Evolutionary conservation across 208 protist genomes (phyloP).

Genomic region (Trypanosoma caninum): DNA sequence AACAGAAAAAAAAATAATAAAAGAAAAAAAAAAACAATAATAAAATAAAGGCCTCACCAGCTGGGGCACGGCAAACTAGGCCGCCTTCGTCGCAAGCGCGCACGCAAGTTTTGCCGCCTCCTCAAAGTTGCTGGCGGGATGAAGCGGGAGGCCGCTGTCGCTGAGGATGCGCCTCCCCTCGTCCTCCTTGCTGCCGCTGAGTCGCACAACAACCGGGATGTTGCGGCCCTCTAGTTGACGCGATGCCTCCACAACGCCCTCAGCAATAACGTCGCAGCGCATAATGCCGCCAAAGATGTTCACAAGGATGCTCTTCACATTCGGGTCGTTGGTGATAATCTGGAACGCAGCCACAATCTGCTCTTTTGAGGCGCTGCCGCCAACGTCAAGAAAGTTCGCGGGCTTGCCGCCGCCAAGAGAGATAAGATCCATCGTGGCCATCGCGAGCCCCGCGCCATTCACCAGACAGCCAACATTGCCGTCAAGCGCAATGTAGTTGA

Average conservation of each 20-base stretch:
- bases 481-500: slow-evolving; percentile 99
- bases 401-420: slow-evolving; percentile 97
- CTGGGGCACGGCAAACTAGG: neutral
- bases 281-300: slow-evolving; percentile 99
- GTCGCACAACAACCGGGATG: slow-evolving; percentile 94
- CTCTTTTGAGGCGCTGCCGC: slow-evolving; percentile 90
- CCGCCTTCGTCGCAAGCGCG: slow-evolving; percentile 34
- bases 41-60: neutral
- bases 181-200: slow-evolving; percentile 95
- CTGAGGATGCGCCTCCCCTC: slow-evolving; percentile 93
- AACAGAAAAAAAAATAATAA: neutral
- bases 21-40: neutral
- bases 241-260: slow-evolving; percentile 94
- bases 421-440: slow-evolving; percentile 99
- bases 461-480: slow-evolving; percentile 98
- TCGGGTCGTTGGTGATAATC: slow-evolving; percentile 95
- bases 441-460: slow-evolving; percentile 98
- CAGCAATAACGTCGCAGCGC: slow-evolving; percentile 98
- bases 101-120: slow-evolving; percentile 75
- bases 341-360: slow-evolving; percentile 97
- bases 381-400: slow-evolving; percentile 99
- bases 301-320: slow-evolving; percentile 97
- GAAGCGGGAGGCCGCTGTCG: slow-evolving; percentile 80
- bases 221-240: slow-evolving; percentile 77
- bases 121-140: slow-evolving; percentile 83